A percentile compares a stretch with the other conserved stretches of the same genome.
phyloP scores from a whole-genome alignment of 2,329 filamentous ascomycete species.

The Fusarium coicis region DNA sequence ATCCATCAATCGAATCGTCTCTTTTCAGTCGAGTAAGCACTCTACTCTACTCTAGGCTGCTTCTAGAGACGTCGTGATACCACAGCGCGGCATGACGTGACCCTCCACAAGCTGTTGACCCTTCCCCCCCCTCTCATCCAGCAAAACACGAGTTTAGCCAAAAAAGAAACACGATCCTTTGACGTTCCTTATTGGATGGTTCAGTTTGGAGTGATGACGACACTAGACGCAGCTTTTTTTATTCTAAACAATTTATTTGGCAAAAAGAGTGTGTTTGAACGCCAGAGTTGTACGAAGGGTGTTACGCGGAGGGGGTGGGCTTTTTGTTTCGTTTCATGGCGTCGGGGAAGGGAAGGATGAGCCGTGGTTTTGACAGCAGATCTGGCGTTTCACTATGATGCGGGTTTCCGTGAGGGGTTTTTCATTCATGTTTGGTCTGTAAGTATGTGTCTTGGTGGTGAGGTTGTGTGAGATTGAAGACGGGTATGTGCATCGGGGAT shows the following conservation, averaged over 20 bases:
- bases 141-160: conserved; percentile 1
- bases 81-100: conserved; percentile 23
- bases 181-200: neutral
- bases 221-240: neutral
- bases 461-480: neutral
- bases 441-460: neutral
- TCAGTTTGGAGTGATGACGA: neutral
- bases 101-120: conserved; percentile 19
- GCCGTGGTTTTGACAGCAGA: conserved; percentile 35
- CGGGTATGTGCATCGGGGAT: conserved; percentile 18
- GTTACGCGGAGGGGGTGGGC: neutral
- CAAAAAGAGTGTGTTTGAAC: neutral
- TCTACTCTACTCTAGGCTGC: neutral
- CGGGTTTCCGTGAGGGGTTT: conserved; percentile 14
- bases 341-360: conserved; percentile 18
- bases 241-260: neutral
- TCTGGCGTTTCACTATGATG: conserved; percentile 24
- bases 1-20: neutral
- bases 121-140: neutral
- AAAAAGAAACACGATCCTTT: neutral
- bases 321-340: conserved; percentile 20
- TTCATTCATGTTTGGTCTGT: neutral
- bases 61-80: conserved; percentile 6
- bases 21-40: neutral
- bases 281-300: neutral